Evolutionary conservation across 2,329 filamentous ascomycete species (phyloP), one percentile per base, ranked within the genome.

Genomic region (Colletotrichum melonis): DNA sequence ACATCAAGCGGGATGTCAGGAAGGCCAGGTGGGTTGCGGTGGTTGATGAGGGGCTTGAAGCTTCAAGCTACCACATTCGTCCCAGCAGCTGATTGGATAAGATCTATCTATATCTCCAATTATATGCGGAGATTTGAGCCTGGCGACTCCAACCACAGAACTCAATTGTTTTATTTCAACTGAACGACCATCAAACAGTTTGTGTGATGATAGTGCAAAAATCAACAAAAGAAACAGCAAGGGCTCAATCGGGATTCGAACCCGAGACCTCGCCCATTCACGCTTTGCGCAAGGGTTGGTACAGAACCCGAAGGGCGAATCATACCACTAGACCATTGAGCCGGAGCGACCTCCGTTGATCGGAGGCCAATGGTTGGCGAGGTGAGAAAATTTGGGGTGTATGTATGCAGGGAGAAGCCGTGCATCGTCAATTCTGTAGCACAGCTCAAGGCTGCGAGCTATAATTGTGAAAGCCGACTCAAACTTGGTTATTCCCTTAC

Each of bases 291-390:
- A 49, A 65, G 67, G 67, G 56, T 60, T 70, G 22, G 28, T 1
- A 24, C 2, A 54, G 16, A 24, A 70, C 70, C 70, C 70, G 70
- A 73, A 73, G 70, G 70, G 70, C 70, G 70, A 73, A 73, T 73
- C 70, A 73, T 73, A 73, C 70, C 70, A 73, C 70, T 73, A 73
- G 70, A 73, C 70, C 70, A 73, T 66, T 73, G 70, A 32, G 70
- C 70, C 70, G 19, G 3, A 4, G 22, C 30, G 12, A 16, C 11
- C 19, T 52, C 38, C 55, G 58, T 19, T 49, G 4, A 5, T 46
- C 35, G n/a, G 52, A 52, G 35, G n/a, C 28, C 49, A 22, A 52
- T 46, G 30, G 56, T 12, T 73, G 46, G 0, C 5, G 0, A 1
- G 1, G 0, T 1, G 8, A 16, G 12, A 1, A 57, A 62, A 12